A percentile compares a stretch with the other conserved stretches of the same genome.
These are phyloP conservation scores for Perkinsus olseni DNA, from an alignment of 169 alveolate genomes.

Conservation along the genomic window DNA sequence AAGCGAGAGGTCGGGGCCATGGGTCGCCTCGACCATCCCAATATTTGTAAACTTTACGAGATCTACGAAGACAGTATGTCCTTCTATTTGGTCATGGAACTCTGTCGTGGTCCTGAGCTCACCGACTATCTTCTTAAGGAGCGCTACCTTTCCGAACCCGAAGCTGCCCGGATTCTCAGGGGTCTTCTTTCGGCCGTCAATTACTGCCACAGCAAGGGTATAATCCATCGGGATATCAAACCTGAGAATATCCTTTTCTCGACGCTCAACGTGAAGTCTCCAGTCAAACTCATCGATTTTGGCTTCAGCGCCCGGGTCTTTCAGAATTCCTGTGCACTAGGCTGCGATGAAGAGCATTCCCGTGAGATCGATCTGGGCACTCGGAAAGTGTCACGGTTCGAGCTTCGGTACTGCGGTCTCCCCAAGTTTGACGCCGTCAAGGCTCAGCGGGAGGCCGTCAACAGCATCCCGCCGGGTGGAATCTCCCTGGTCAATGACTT, in stretches of 20 bases:
- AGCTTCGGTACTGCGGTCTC: neutral
- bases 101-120: conserved; percentile 59
- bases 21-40: conserved; percentile 47
- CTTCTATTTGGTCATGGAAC: conserved; percentile 53
- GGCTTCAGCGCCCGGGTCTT: conserved; percentile 24
- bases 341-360: neutral
- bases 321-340: neutral
- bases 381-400: conserved; percentile 4
- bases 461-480: neutral
- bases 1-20: conserved; percentile 36
- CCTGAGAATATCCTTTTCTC: conserved; percentile 65
- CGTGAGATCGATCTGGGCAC: conserved; percentile 23
- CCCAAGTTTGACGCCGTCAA: neutral
- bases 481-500: neutral
- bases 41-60: conserved; percentile 45
- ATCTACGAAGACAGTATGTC: conserved; percentile 44
- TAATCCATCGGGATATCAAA: conserved; percentile 65
- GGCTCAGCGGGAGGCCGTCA: neutral
- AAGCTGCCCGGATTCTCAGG: conserved; percentile 54
- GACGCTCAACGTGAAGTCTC: conserved; percentile 22
- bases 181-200: conserved; percentile 56
- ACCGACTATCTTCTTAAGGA: conserved; percentile 42
- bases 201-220: conserved; percentile 51
- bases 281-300: conserved; percentile 31
- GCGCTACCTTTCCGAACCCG: conserved; percentile 51